Conservation (phyloP, 768 basidiomycete species). For the Sporobolomyces pararoseus region DNA sequence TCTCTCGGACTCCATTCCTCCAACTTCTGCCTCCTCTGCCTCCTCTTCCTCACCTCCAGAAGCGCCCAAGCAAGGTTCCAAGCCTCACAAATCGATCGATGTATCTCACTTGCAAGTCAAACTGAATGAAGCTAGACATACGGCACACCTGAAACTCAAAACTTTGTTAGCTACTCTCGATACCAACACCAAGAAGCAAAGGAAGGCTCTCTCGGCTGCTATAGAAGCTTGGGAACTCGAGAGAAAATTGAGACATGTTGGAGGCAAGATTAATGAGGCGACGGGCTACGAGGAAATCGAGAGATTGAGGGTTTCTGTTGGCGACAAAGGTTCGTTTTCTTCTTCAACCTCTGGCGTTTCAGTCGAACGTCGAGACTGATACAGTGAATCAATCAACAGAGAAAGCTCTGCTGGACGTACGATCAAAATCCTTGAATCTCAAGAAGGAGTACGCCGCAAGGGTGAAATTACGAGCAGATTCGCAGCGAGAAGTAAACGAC, state of each 20-base stretch:
- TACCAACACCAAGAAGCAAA: slow-evolving; percentile 15
- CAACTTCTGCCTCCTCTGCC: background rate
- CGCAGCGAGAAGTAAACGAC: slow-evolving; percentile 94
- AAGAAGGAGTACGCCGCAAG: slow-evolving; percentile 74
- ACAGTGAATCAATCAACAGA: slow-evolving; percentile 56
- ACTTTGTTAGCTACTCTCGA: slow-evolving; percentile 15
- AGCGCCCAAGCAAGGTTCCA: too few species aligned
- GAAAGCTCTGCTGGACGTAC: slow-evolving; percentile 63
- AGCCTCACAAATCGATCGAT: too few species aligned
- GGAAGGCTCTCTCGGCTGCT: slow-evolving; percentile 20
- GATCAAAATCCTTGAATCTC: slow-evolving; percentile 64
- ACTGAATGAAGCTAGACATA: slow-evolving; percentile 11
- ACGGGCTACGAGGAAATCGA: slow-evolving; percentile 93
- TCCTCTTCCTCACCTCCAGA: background rate
- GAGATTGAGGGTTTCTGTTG: slow-evolving; percentile 69
- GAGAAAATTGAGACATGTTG: slow-evolving; percentile 65
- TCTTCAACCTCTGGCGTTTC: too few species aligned
- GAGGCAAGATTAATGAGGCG: slow-evolving; percentile 72
- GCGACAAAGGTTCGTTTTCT: slow-evolving; percentile 84
- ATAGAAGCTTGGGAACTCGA: slow-evolving; percentile 38
- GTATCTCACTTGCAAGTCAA: background rate
- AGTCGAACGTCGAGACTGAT: slow-evolving; percentile 40
- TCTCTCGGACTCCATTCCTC: background rate
- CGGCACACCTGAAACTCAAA: slow-evolving; percentile 21
- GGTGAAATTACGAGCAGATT: slow-evolving; percentile 71